Conservation (phyloP, 352 stramenopile species). For the Globisporangium cederbergense region DNA sequence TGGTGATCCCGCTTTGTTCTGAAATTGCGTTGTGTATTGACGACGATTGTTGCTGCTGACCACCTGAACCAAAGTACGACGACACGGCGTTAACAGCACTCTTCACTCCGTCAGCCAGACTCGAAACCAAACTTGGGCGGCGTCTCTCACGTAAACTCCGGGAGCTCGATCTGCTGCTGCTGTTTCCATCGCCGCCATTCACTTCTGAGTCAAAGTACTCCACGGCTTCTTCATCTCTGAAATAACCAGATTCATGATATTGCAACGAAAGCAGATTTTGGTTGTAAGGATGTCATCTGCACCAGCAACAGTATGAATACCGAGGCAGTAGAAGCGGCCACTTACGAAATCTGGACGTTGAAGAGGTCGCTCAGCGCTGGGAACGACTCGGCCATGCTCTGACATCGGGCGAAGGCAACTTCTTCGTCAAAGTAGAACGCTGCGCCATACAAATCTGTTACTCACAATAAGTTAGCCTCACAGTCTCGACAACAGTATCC, state of each 20-base stretch:
- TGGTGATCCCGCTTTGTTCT: background rate
- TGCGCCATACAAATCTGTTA: conserved; percentile 51
- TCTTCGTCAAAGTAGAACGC: conserved; percentile 68
- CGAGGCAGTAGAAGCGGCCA: background rate
- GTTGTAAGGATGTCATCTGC: background rate
- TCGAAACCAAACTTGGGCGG: conserved; percentile 24
- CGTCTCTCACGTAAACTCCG: background rate
- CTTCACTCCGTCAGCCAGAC: conserved; percentile 23
- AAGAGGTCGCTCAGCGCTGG: conserved; percentile 31
- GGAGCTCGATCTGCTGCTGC: background rate
- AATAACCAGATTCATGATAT: background rate
- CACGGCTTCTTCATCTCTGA: conserved; percentile 10
- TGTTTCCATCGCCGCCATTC: background rate
- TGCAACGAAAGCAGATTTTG: background rate
- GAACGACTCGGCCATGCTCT: conserved; percentile 49
- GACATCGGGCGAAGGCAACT: conserved; percentile 57
- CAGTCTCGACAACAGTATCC: too few relatives aligned
- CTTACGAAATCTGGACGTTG: conserved; percentile 37
- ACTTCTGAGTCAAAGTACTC: conserved; percentile 11
- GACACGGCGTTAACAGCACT: conserved; percentile 26
- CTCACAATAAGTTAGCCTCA: background rate
- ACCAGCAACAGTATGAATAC: background rate
- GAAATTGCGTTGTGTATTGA: background rate
- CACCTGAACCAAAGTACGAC: conserved; percentile 21
- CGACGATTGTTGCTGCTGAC: too few relatives aligned